These are phyloP conservation scores for Steccherinum ochraceum DNA, from an alignment of 768 basidiomycete genomes.

Conservation along the genomic window DNA sequence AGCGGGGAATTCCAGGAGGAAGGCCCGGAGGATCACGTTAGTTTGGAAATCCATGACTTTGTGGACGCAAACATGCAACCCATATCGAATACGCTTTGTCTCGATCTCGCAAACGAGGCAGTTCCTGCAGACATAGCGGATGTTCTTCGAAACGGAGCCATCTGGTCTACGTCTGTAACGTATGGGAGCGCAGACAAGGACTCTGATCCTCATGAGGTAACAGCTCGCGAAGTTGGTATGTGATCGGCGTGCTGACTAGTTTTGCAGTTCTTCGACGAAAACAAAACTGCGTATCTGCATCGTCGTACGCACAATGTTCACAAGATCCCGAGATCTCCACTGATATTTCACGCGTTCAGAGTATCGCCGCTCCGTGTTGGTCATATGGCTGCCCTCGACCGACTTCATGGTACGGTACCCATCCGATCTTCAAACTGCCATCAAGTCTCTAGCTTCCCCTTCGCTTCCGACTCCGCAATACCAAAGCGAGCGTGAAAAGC, in stretches of 20 bases:
- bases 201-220: slow-evolving; percentile 23
- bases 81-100: slow-evolving; percentile 1
- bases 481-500: not conserved
- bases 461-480: not conserved
- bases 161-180: too few species aligned
- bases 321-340: too few species aligned
- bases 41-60: slow-evolving; percentile 9
- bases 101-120: slow-evolving; percentile 10
- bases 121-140: slow-evolving; percentile 14
- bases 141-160: slow-evolving; percentile 7
- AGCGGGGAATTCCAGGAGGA: too few species aligned
- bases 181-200: slow-evolving; percentile 17
- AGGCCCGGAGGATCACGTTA: too few species aligned
- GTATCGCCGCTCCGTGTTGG: slow-evolving; percentile 19
- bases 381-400: slow-evolving; percentile 18
- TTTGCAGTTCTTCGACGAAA: too few species aligned
- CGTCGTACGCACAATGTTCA: too few species aligned
- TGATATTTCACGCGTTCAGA: slow-evolving; percentile 12
- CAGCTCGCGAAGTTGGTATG: slow-evolving; percentile 18
- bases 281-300: too few species aligned
- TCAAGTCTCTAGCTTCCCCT: slow-evolving; percentile 1
- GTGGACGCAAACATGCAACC: slow-evolving; percentile 14
- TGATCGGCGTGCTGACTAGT: too few species aligned
- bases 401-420: slow-evolving; percentile 7
- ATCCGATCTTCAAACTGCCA: slow-evolving; percentile 4